These are phyloP conservation scores for Pilasporangium apinafurcum DNA, from an alignment of 352 stramenopile genomes.

Conservation along the genomic window DNA sequence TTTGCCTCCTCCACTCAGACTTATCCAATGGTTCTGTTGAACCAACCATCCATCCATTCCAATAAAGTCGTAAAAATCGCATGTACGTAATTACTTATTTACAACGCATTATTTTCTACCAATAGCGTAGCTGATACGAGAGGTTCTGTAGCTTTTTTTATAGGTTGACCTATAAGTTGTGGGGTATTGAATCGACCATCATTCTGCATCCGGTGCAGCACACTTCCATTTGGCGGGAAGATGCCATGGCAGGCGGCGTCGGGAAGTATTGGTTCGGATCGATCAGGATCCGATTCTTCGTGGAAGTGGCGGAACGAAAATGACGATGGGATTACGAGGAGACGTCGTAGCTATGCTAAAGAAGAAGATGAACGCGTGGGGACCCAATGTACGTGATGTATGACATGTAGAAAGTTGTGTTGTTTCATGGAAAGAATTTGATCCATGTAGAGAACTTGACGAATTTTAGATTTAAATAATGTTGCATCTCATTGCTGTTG, in stretches of 20 bases:
- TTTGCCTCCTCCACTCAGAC: neutral
- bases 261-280: no score
- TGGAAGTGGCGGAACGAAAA: slow-evolving; percentile 6
- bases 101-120: no score
- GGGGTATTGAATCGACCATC: slow-evolving; percentile 7
- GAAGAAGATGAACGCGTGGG: slow-evolving; percentile 10
- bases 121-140: neutral
- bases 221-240: slow-evolving; percentile 6
- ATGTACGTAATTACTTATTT: slow-evolving; percentile 9
- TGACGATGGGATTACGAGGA: slow-evolving; percentile 2
- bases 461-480: neutral
- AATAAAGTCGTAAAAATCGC: neutral
- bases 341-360: neutral
- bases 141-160: neutral
- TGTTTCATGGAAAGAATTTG: no score
- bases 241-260: slow-evolving; percentile 2
- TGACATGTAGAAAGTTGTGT: neutral
- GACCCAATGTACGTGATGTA: slow-evolving; percentile 4
- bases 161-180: neutral
- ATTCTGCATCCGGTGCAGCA: neutral
- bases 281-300: no score
- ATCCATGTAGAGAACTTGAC: no score
- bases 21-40: neutral
- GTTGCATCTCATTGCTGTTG: neutral
- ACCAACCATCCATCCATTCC: slow-evolving; percentile 2